Evolutionary conservation across 164 flowering plant genomes (phyloP).

Genomic region (Annona cherimola): DNA sequence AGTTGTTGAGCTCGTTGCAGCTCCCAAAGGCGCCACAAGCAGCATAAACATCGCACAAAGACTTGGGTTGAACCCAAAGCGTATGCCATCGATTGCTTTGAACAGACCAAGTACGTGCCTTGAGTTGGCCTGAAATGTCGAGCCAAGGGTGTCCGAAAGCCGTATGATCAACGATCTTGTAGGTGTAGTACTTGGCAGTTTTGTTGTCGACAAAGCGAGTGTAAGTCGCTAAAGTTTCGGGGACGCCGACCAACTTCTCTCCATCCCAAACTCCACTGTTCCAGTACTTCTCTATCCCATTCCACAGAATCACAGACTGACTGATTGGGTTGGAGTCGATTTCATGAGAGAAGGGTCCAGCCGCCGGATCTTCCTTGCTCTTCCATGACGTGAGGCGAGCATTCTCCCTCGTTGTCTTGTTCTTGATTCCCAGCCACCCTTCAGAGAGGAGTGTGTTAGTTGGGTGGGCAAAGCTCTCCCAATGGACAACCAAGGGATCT

Average conservation of each 20-base stretch:
- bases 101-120: slow-evolving; percentile 7
- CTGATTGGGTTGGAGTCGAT: not conserved
- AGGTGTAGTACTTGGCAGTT: slow-evolving; percentile 15
- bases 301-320: slow-evolving; percentile 8
- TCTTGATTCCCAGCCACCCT: slow-evolving; percentile 26
- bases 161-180: not conserved
- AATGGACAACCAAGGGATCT: slow-evolving; percentile 21
- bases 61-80: slow-evolving; percentile 17
- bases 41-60: slow-evolving; percentile 12
- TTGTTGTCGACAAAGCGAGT: slow-evolving; percentile 6
- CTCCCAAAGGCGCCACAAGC: slow-evolving; percentile 20
- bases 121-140: slow-evolving; percentile 17
- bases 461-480: slow-evolving; percentile 65
- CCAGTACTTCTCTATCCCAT: slow-evolving; percentile 9
- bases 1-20: slow-evolving; percentile 12
- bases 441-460: slow-evolving; percentile 55
- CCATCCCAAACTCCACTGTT: slow-evolving; percentile 14
- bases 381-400: slow-evolving; percentile 49
- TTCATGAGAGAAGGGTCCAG: slow-evolving; percentile 35
- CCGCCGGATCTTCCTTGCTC: slow-evolving; percentile 43
- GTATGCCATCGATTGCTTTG: slow-evolving; percentile 5
- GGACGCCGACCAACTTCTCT: slow-evolving; percentile 1
- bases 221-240: slow-evolving; percentile 10
- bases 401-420: slow-evolving; percentile 18
- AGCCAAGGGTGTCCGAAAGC: slow-evolving; percentile 6